These are phyloP conservation scores for Alternaria sp. DNA, from an alignment of 2,329 filamentous ascomycete species.

Conservation along the genomic window DNA sequence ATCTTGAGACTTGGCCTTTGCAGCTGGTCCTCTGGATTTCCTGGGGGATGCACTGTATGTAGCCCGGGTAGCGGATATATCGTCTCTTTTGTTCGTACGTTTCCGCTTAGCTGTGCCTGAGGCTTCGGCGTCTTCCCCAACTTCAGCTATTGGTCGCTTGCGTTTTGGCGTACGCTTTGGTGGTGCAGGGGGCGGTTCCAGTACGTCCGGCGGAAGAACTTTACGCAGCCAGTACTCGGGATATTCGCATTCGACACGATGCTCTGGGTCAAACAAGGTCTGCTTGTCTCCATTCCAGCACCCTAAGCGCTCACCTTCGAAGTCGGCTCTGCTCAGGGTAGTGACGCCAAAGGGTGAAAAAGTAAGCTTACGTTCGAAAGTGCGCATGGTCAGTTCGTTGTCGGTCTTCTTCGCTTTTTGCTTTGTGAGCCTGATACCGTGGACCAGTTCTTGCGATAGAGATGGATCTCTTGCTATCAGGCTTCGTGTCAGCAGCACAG, in stretches of 20 bases:
- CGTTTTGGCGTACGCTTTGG: slow-evolving; percentile 20
- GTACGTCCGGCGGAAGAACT: slow-evolving; percentile 33
- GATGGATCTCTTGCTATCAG: slow-evolving; percentile 16
- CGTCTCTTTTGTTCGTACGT: not conserved
- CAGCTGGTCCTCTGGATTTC: not conserved
- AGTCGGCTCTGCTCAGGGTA: slow-evolving; percentile 33
- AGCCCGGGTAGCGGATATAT: not conserved
- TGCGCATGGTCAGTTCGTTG: slow-evolving; percentile 10
- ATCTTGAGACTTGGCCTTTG: not conserved
- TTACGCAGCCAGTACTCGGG: slow-evolving; percentile 41
- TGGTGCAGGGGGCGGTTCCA: slow-evolving; percentile 22
- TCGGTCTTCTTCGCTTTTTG: slow-evolving; percentile 29
- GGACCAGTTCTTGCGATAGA: slow-evolving; percentile 23
- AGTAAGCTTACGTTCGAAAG: slow-evolving; percentile 42
- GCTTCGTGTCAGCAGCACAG: slow-evolving; percentile 44
- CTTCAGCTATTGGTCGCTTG: slow-evolving; percentile 10
- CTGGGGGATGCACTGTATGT: not conserved
- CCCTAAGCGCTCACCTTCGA: slow-evolving; percentile 37
- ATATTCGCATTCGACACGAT: slow-evolving; percentile 47
- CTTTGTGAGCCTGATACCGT: slow-evolving; percentile 41
- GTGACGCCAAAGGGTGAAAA: slow-evolving; percentile 47
- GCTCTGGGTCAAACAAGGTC: slow-evolving; percentile 37
- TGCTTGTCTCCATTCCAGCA: slow-evolving; percentile 25
- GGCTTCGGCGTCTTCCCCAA: not conserved
- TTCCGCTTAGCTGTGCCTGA: slow-evolving; percentile 3